Evolutionary conservation across 495 filamentous ascomycete species (phyloP).

Genomic region (Aspergillus cristatus): DNA sequence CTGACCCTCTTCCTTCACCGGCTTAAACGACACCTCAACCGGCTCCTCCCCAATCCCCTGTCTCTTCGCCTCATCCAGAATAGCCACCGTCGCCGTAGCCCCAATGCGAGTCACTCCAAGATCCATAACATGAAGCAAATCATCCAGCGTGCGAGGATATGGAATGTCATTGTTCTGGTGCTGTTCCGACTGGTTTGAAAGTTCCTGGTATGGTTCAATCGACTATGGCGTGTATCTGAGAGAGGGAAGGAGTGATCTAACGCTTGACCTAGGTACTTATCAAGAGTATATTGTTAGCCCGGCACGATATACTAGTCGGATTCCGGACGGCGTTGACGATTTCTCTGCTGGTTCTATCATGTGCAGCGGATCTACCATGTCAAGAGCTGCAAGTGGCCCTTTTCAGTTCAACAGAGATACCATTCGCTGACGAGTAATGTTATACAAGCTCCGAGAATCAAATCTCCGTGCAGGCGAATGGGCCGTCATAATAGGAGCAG

Average conservation of each 20-base stretch:
- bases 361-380: neutral
- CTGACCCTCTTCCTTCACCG: slow-evolving; percentile 12
- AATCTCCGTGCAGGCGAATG: neutral
- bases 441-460: neutral
- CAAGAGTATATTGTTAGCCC: neutral
- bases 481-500: neutral
- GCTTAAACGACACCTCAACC: slow-evolving; percentile 14
- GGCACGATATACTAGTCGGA: neutral
- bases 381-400: neutral
- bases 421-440: neutral
- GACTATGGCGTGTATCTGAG: neutral
- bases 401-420: no score
- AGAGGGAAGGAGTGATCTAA: neutral
- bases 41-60: slow-evolving; percentile 39
- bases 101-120: slow-evolving; percentile 38
- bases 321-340: neutral
- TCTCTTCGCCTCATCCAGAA: slow-evolving; percentile 43
- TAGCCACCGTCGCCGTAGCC: slow-evolving; percentile 42
- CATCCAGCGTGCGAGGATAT: slow-evolving; percentile 15
- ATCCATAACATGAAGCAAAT: slow-evolving; percentile 27
- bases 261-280: neutral
- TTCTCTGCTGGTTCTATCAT: neutral
- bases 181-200: neutral
- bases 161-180: neutral
- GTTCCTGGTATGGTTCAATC: neutral